Evolutionary conservation across 1,284 basidiomycete genomes (phyloP).

Genomic region (Apiotrichum gamsii): DNA sequence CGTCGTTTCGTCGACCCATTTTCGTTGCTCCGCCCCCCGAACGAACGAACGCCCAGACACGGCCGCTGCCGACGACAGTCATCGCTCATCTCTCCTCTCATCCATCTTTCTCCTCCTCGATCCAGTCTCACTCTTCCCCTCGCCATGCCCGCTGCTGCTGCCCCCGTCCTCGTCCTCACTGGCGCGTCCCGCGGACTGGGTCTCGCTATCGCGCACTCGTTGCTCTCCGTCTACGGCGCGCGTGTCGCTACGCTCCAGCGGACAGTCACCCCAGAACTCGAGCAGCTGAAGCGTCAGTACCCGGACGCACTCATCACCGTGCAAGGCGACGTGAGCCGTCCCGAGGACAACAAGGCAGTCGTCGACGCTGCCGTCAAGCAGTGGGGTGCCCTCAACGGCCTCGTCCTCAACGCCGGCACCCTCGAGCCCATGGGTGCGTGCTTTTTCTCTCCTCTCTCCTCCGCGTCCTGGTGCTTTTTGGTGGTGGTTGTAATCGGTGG

Average conservation of each 20-base stretch:
- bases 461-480: background rate
- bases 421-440: conserved; percentile 44
- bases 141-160: conserved; percentile 6
- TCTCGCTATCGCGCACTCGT: conserved; percentile 47
- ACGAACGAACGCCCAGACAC: too few relatives aligned
- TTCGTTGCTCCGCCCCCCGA: too few relatives aligned
- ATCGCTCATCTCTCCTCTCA: too few relatives aligned
- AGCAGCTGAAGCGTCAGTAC: conserved; percentile 33
- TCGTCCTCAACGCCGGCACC: conserved; percentile 52
- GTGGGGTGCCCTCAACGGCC: conserved; percentile 49
- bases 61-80: too few relatives aligned
- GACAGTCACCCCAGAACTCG: conserved; percentile 46
- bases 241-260: conserved; percentile 52
- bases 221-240: conserved; percentile 43
- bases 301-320: conserved; percentile 25
- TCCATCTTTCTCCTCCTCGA: too few relatives aligned
- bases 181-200: conserved; percentile 51
- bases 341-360: conserved; percentile 33
- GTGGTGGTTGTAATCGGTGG: too few relatives aligned
- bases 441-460: too few relatives aligned
- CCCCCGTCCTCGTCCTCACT: conserved; percentile 42
- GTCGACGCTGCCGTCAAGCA: conserved; percentile 44
- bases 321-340: conserved; percentile 48
- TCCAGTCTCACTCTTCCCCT: too few relatives aligned
- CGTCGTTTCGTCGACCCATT: too few relatives aligned